Evolutionary conservation across 371 early-diverging fungal species (phyloP), one percentile per base, ranked within the genome.

Genomic region (Paraphysoderma sedebokerense): DNA sequence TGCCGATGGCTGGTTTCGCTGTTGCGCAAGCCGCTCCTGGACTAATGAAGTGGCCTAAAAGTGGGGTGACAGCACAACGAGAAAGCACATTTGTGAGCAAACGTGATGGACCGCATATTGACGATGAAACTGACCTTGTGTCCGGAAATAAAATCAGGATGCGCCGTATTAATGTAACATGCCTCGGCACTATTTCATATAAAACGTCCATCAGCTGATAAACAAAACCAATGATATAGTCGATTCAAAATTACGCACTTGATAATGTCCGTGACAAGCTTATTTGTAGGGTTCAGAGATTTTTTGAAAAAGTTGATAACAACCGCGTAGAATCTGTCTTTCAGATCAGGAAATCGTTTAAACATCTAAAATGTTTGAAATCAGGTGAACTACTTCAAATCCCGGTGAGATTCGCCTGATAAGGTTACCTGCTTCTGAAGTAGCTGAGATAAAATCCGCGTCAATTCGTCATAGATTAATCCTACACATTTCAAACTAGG

Each of bases 141-240:
- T 42, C 97, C 98, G 48, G 74, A 83, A 50, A 96, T 68, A 59
- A 98, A 98, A 61, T 98, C 98, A 6, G 98, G 98, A 59, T 98
- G 98, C 15, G 78, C 96, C 1, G 99, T 98, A 72, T 96, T 98
- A 65, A 99, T 85, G 62, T 98, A 99, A 60, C 78, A 74, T 4
- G 85, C 68, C 67, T 97, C 97, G 79, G 92, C 87, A 28, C 79
- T 80, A 58, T 17, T n/a, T n/a, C n/a, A 39, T 12, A 39, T 31
- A 45, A 47, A 33, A 41, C 24, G 28, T 15, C 29, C 36, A 22
- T 34, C 17, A 20, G 6, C n/a, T 23, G 22, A 0, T 15, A 35
- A 47, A 38, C 33, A 27, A 13, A 53, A 31, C 24, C 5, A 28
- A 26, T 20, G 44, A 4, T 17, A 47, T 44, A 19, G 31, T 47